Percentiles rank a stretch among this genome's conserved stretches.
Conservation (phyloP, 495 filamentous ascomycete species). For the Penicillium soppii region DNA sequence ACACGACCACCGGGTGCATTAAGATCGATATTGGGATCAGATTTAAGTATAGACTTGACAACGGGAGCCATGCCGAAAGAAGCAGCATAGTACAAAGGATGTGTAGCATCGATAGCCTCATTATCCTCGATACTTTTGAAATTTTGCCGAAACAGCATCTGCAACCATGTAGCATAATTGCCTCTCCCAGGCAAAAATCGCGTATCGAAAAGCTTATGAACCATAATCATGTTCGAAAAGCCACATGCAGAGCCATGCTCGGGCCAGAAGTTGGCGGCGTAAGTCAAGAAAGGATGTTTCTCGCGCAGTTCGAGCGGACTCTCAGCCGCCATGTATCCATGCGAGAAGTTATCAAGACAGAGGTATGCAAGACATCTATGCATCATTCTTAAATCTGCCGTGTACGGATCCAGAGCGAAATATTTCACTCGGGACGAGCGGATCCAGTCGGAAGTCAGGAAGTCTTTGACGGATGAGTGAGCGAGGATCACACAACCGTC, state of each 20-base stretch:
- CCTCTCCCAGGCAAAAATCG: conserved; percentile 11
- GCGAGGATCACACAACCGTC: conserved; percentile 15
- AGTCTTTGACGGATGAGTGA: conserved; percentile 22
- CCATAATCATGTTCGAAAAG: background rate
- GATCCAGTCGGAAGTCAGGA: conserved; percentile 24
- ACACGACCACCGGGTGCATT: conserved; percentile 23
- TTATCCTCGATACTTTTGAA: background rate
- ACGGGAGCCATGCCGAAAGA: conserved; percentile 24
- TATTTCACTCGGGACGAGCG: conserved; percentile 14
- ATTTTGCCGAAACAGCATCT: conserved; percentile 2
- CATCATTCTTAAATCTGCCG: conserved; percentile 16
- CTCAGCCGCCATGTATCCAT: conserved; percentile 8
- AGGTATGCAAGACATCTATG: conserved; percentile 20
- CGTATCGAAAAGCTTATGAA: conserved; percentile 17
- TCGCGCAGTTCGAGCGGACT: background rate
- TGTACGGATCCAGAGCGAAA: conserved; percentile 15
- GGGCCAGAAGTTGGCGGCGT: conserved; percentile 19
- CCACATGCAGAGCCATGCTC: conserved; percentile 7
- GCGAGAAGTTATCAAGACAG: conserved; percentile 20
- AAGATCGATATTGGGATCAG: conserved; percentile 17
- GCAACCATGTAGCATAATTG: conserved; percentile 22
- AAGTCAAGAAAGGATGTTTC: conserved; percentile 7
- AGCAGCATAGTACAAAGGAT: conserved; percentile 26
- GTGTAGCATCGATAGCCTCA: conserved; percentile 13
- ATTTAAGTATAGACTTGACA: conserved; percentile 17